Conservation (phyloP, 306 rosid genomes). For the Fragaria ananassa region DNA sequence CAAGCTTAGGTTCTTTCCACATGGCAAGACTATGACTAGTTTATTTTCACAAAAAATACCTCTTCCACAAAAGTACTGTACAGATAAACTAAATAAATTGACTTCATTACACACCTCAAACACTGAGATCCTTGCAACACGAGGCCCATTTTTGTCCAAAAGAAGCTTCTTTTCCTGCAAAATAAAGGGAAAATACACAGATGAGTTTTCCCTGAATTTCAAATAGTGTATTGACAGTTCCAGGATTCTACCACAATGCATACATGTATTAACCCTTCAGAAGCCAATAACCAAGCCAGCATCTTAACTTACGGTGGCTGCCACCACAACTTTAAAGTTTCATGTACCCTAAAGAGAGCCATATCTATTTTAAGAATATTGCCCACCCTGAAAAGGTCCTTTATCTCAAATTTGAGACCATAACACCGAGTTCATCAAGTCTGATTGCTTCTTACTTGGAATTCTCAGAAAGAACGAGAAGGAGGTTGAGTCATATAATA, state of each 20-base stretch:
- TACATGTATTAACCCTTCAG: not conserved
- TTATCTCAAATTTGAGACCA: not conserved
- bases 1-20: not conserved
- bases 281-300: not conserved
- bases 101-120: constrained; percentile 61
- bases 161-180: constrained; percentile 83
- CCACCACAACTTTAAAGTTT: not conserved
- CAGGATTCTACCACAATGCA: not conserved
- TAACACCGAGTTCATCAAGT: not conserved
- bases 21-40: not conserved
- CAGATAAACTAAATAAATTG: not conserved
- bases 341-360: not conserved
- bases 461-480: not conserved
- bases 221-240: not conserved
- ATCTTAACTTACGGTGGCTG: not conserved
- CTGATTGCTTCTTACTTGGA: not conserved
- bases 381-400: not conserved
- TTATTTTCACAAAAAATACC: not conserved
- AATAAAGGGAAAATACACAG: constrained; percentile 15
- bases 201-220: not conserved
- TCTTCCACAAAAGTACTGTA: constrained; percentile 13
- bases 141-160: constrained; percentile 78
- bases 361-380: not conserved
- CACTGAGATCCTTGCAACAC: constrained; percentile 74
- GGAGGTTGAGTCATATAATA: not conserved